A percentile compares a stretch with the other conserved stretches of the same genome.
These are phyloP conservation scores for Aquilaria yunnanensis DNA, from an alignment of 345 rosid species.

Conservation along the genomic window DNA sequence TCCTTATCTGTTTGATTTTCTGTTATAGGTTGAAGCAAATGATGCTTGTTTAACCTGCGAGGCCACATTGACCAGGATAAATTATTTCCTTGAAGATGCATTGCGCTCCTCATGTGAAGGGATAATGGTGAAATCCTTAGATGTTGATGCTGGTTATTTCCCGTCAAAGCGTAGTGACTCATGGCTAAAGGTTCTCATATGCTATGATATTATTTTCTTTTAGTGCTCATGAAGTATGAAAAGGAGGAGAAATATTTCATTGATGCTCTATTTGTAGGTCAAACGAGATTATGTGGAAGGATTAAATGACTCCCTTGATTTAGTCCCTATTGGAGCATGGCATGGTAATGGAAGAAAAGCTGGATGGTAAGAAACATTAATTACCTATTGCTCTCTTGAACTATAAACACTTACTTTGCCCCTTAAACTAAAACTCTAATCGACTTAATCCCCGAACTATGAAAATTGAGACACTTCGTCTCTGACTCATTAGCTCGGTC, in stretches of 20 bases:
- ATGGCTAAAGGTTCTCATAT: slow-evolving; percentile 72
- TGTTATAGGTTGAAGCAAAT: slow-evolving; percentile 47
- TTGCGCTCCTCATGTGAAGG: slow-evolving; percentile 74
- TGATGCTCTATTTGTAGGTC: slow-evolving; percentile 40
- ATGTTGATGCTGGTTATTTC: slow-evolving; percentile 62
- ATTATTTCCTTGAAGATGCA: slow-evolving; percentile 65
- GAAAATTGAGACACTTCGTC: no score
- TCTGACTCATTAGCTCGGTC: no score
- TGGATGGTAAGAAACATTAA: slow-evolving; percentile 52
- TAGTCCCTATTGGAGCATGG: slow-evolving; percentile 96
- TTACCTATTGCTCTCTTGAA: not conserved
- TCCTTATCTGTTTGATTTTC: slow-evolving; percentile 2
- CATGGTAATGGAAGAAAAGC: slow-evolving; percentile 94
- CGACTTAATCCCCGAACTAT: no score
- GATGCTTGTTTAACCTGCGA: slow-evolving; percentile 45
- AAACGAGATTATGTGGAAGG: slow-evolving; percentile 89
- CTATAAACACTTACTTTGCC: not conserved
- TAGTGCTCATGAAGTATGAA: not conserved
- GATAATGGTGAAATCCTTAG: slow-evolving; percentile 73
- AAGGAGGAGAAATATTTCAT: not conserved
- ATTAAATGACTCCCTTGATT: slow-evolving; percentile 73
- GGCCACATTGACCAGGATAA: slow-evolving; percentile 35
- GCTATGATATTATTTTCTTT: not conserved
- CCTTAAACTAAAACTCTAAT: not conserved
- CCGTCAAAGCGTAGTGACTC: slow-evolving; percentile 82